Base-by-base conservation (phyloP, 2,329 filamentous ascomycete genomes). In the Penicillium fuscoglaucum region DNA sequence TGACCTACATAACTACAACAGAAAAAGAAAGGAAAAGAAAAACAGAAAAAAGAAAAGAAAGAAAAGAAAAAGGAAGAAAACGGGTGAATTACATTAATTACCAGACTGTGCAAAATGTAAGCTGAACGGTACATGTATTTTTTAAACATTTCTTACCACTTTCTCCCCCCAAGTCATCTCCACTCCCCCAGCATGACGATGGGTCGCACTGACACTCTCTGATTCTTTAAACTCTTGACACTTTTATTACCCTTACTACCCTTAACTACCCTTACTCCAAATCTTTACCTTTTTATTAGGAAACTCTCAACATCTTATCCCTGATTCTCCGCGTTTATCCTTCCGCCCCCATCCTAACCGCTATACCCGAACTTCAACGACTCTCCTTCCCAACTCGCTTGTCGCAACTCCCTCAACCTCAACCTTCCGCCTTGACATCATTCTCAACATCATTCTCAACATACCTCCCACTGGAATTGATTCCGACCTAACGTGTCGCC, bases 181-280 rank as follows among this genome's bases (percentile, higher is more conserved):
- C 71, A 73, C 70, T 66, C 61, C 62, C 63, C 61, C 61, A 65
- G 62, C 60, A 70, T 72, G 71, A 73, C 69, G 69, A 70, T 64
- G 56, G 56, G 64, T 62, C 60, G 58, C 61, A 66, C 65, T 58
- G 61, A 56, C 55, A 57, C 43, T 45, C 43, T 45, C 52, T 54
- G 21, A 35, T 51, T 35, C 50, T 52, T 56, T 57, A 31, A 54
- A 45, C 44, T 41, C 33, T 45, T 24, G 21, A 39, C 56, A 37
- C 37, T 39, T 41, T 33, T 41, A 43, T 50, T 44, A 51, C 8
- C 31, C 39, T 35, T 12, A 29, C 28, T 29, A 29, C 28, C 9
- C 8, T 31, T 31, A 31, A 26, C 26, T 26, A 6, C 26, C 26
- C 44, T 35, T 21, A 21, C 19, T 21, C 19, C 19, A 17, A 29